These are phyloP conservation scores for Fusarium albidum DNA, from an alignment of 2,329 filamentous ascomycete genomes.

Conservation along the genomic window DNA sequence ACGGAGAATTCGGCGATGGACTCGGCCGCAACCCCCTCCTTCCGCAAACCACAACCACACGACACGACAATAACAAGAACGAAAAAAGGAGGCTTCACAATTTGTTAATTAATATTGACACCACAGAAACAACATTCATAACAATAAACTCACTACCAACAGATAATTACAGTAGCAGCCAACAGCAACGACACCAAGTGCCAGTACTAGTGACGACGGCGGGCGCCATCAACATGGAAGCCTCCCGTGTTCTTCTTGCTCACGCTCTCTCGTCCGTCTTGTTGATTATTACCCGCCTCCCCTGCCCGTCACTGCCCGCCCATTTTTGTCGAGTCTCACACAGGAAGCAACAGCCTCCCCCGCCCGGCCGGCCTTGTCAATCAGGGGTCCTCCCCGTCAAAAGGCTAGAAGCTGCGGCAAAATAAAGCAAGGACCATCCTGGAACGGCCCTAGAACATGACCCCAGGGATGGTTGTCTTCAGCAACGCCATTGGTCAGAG, in stretches of 20 bases:
- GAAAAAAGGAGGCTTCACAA: conserved; percentile 1
- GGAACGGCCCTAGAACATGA: conserved; percentile 15
- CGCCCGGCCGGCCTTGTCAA: conserved; percentile 14
- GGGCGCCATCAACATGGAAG: conserved; percentile 2
- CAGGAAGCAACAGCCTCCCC: conserved; percentile 16
- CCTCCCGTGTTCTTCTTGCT: not conserved
- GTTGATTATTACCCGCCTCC: conserved; percentile 1
- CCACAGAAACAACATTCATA: not conserved
- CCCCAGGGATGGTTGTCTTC: conserved; percentile 11
- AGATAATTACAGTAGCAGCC: not conserved
- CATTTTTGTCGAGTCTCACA: conserved; percentile 16
- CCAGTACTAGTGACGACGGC: not conserved
- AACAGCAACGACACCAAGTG: not conserved
- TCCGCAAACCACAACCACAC: not conserved
- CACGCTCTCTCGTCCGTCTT: too few relatives aligned
- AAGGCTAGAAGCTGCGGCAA: not conserved
- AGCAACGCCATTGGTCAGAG: conserved; percentile 18
- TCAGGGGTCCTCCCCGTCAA: conserved; percentile 6
- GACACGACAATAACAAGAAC: conserved; percentile 1
- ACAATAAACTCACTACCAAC: not conserved
- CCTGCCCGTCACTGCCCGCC: conserved; percentile 15
- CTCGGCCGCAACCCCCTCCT: conserved; percentile 16
- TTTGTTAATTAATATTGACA: conserved; percentile 21
- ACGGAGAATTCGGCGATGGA: not conserved
- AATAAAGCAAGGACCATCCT: conserved; percentile 11